These are phyloP conservation scores for Tulasnella sp. DNA, from an alignment of 768 basidiomycete genomes.

Conservation along the genomic window DNA sequence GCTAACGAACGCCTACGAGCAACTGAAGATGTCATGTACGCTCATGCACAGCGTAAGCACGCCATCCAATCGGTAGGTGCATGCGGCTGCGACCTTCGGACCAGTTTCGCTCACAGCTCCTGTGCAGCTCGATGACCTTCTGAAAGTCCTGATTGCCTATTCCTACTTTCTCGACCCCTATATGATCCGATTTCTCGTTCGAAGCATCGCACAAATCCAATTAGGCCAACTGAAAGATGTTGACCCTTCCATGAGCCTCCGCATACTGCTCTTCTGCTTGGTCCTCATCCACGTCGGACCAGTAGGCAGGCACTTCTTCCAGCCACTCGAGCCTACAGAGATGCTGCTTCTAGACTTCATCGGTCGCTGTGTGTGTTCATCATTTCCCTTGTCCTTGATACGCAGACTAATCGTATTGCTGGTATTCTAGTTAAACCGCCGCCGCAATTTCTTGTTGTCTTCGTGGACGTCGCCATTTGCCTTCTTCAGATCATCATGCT, in stretches of 20 bases:
- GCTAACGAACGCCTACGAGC: not conserved
- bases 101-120: not conserved
- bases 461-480: constrained; percentile 14
- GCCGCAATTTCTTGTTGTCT: not conserved
- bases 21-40: constrained; percentile 9
- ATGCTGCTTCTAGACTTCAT: constrained; percentile 15
- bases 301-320: constrained; percentile 4
- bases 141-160: constrained; percentile 13
- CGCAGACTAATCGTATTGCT: not conserved
- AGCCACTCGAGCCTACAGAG: not conserved
- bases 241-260: constrained; percentile 3
- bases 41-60: constrained; percentile 16
- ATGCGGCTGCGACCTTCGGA: not conserved
- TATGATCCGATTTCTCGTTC: constrained; percentile 14
- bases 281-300: constrained; percentile 1
- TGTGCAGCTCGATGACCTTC: constrained; percentile 13
- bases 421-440: not conserved
- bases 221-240: constrained; percentile 9
- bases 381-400: not conserved
- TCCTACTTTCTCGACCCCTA: constrained; percentile 15
- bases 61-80: constrained; percentile 12
- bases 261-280: constrained; percentile 8
- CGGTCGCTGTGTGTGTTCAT: constrained; percentile 8
- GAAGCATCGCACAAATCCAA: constrained; percentile 11
- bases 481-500: constrained; percentile 14